A percentile compares a stretch with the other conserved stretches of the same genome.
These are phyloP conservation scores for Xylaria sp. DNA, from an alignment of 2,329 filamentous ascomycete species.

Conservation along the genomic window DNA sequence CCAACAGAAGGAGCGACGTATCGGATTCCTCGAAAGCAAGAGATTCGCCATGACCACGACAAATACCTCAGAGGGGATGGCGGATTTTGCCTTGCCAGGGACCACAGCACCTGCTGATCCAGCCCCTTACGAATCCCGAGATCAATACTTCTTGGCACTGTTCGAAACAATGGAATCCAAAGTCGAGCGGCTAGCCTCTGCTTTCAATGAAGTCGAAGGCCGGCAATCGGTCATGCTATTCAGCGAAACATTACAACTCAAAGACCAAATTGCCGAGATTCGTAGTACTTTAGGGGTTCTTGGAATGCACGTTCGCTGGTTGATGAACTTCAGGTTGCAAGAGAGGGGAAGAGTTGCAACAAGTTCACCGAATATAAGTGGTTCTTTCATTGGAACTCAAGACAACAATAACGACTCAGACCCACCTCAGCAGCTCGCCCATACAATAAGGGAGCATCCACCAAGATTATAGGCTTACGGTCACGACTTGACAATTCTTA, in stretches of 20 bases:
- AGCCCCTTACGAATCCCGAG: constrained; percentile 47
- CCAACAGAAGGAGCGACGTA: constrained; percentile 47
- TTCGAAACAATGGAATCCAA: constrained; percentile 59
- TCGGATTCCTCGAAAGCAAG: constrained; percentile 50
- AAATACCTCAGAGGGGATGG: constrained; percentile 32
- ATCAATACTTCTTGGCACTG: constrained; percentile 52
- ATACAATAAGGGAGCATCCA: constrained; percentile 40
- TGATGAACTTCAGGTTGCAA: constrained; percentile 58
- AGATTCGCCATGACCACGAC: constrained; percentile 38
- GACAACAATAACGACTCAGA: constrained; percentile 33
- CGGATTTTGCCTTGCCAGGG: constrained; percentile 36
- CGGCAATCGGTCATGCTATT: constrained; percentile 66
- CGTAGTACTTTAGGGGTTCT: constrained; percentile 62
- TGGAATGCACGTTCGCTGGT: constrained; percentile 64
- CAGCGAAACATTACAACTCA: constrained; percentile 65
- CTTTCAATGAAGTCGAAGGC: constrained; percentile 62
- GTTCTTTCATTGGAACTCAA: constrained; percentile 34
- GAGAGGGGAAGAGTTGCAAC: constrained; percentile 46
- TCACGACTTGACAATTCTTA: not conserved
- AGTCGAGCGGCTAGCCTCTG: constrained; percentile 63
- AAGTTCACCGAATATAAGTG: constrained; percentile 31
- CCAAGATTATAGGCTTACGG: constrained; percentile 36
- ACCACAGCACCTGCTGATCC: constrained; percentile 33
- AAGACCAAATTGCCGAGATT: constrained; percentile 66
- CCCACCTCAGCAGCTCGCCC: constrained; percentile 39